phyloP scores from a whole-genome alignment of 1,139 yeast genomes.

The Torulaspora pretoriensis region DNA sequence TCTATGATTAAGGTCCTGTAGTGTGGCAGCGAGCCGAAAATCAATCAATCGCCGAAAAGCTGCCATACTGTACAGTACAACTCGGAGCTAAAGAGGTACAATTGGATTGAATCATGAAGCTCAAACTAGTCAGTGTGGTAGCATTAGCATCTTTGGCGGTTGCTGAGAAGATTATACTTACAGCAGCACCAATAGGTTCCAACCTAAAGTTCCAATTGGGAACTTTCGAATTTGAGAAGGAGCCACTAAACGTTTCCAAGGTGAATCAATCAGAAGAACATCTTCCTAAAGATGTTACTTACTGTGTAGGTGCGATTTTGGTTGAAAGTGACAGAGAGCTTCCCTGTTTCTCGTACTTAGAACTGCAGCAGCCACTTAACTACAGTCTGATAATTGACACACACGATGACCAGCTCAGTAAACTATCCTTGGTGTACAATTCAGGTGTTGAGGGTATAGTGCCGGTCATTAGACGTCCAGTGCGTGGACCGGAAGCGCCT shows the following conservation, averaged over 20 bases:
- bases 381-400: slow-evolving; percentile 23
- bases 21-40: neutral
- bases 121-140: neutral
- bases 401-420: slow-evolving; percentile 15
- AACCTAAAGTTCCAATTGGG: slow-evolving; percentile 10
- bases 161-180: slow-evolving; percentile 12
- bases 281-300: slow-evolving; percentile 6
- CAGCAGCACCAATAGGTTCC: slow-evolving; percentile 9
- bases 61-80: neutral
- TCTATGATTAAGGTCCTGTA: neutral
- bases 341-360: slow-evolving; percentile 27
- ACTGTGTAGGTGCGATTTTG: slow-evolving; percentile 20
- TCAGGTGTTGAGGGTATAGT: slow-evolving; percentile 16
- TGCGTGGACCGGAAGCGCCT: slow-evolving; percentile 23
- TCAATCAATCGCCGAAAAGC: neutral
- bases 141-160: slow-evolving; percentile 4
- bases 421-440: slow-evolving; percentile 23
- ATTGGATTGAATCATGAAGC: neutral
- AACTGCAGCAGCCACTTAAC: slow-evolving; percentile 23
- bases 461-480: slow-evolving; percentile 18
- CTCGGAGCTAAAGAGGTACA: no score
- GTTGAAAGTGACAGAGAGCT: slow-evolving; percentile 5
- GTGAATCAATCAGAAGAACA: slow-evolving; percentile 1
- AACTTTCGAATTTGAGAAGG: slow-evolving; percentile 11
- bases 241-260: slow-evolving; percentile 1